Evolutionary conservation across 805 yeast species (phyloP), one percentile per base, ranked within the genome.

Genomic region (Starmerella potacharoeniae): DNA sequence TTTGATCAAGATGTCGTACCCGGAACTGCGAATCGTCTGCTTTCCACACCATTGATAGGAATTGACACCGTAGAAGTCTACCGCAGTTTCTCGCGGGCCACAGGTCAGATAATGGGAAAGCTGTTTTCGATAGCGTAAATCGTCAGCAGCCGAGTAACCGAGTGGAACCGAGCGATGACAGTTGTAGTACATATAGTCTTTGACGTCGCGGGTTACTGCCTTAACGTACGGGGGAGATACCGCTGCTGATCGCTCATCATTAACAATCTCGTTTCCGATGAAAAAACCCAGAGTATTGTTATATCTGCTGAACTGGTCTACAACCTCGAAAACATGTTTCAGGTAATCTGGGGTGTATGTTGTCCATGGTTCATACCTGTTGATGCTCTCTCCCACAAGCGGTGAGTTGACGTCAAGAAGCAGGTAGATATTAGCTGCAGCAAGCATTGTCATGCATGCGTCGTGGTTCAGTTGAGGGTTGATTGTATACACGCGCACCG

Each of bases 61-160:
- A 65, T 84, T 84, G 55, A 84, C 86, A 3, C 91, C 93, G 66
- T 84, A 84, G 62, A 84, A 84, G 66, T 91, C 97, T 16, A 74
- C 71, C 1, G 69, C 64, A 5, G 67, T 69, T 39, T 77, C 82
- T 2, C 74, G 75, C 22, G 79, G 81, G 29, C 81, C 77, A 64
- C 97, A 90, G 63, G 84, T 91, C 54, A 91, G 75, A 66, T 86
- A 91, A 55, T 80, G 77, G 0, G 96, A 84, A 49, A 90, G 74
- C 0, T 96, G 77, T 8, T 79, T 77, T 63, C 97, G 75, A 69
- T 79, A 90, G 51, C 75, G 70, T 57, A 90, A 75, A 65, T 90
- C 97, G 70, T 91, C 97, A 0, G 97, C 97, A 0, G 97, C 97
- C 0, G 97, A 88, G 68, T 91, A 91, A 0, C 97, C 97, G 39